These are phyloP conservation scores for bread wheat (Triticum aestivum) DNA, from an alignment of 176 grass and related monocot species.

Conservation along the genomic window DNA sequence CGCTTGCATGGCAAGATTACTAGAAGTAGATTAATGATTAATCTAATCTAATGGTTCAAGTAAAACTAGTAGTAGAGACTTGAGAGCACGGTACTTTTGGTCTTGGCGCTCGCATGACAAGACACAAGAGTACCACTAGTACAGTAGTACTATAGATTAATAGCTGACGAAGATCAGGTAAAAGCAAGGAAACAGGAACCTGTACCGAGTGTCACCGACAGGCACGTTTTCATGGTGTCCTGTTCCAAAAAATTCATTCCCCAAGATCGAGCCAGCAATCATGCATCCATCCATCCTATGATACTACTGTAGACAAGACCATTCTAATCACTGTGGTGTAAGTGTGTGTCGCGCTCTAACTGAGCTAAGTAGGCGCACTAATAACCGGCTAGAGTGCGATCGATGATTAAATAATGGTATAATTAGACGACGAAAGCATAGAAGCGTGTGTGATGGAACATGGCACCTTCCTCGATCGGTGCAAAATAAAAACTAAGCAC, in stretches of 20 bases:
- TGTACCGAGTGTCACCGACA: constrained; percentile 7
- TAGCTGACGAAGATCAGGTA: not conserved
- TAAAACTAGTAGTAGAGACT: no score
- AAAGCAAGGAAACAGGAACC: not conserved
- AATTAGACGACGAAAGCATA: not conserved
- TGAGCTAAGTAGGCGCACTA: not conserved
- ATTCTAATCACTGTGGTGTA: not conserved
- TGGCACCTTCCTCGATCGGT: constrained; percentile 33
- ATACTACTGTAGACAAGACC: not conserved
- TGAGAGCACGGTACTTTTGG: no score
- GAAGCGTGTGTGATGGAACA: constrained; percentile 28
- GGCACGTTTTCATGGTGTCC: constrained; percentile 11
- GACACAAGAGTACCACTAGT: not conserved
- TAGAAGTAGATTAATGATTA: no score
- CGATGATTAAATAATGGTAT: not conserved
- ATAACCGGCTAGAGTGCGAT: not conserved
- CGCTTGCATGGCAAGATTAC: no score
- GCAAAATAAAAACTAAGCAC: not conserved
- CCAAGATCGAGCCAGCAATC: not conserved
- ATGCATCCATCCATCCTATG: not conserved
- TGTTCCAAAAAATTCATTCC: constrained; percentile 10
- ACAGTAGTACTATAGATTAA: no score
- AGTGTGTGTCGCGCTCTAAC: not conserved
- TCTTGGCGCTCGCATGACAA: not conserved
- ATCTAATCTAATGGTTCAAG: no score